phyloP scores from a whole-genome alignment of 2,329 filamentous ascomycete species.

The Phoma sp. region DNA sequence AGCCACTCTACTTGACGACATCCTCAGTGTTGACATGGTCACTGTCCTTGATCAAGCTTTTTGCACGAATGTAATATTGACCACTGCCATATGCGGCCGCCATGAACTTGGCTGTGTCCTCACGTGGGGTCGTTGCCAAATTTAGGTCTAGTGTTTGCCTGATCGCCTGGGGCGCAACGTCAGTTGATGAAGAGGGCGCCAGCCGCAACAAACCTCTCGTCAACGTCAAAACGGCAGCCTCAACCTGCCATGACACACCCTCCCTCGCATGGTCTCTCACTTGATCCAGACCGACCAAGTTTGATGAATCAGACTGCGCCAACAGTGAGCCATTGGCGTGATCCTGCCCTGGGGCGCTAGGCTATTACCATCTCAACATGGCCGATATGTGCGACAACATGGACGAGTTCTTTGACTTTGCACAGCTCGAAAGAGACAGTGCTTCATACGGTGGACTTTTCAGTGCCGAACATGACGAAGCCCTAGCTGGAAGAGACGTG shows the following conservation, averaged over 20 bases:
- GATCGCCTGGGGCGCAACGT: conserved; percentile 10
- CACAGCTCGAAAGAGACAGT: conserved; percentile 35
- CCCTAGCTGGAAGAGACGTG: conserved; percentile 12
- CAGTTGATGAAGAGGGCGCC: conserved; percentile 13
- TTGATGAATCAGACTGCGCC: no score
- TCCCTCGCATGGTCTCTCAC: background rate
- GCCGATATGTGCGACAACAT: conserved; percentile 27
- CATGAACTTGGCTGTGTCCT: background rate
- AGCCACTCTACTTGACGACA: background rate
- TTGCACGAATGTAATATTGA: background rate
- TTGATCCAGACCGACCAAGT: no score
- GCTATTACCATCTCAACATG: no score
- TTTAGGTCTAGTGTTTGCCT: conserved; percentile 14
- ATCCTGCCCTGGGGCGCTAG: no score
- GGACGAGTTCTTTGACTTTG: conserved; percentile 48
- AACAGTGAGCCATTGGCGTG: no score
- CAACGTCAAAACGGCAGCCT: conserved; percentile 2
- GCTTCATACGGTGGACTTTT: conserved; percentile 6
- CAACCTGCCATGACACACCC: conserved; percentile 3
- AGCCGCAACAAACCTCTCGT: conserved; percentile 6
- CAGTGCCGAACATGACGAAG: background rate
- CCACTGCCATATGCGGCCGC: background rate
- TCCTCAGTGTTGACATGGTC: background rate
- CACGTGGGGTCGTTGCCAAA: background rate
- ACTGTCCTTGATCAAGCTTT: background rate